Conservation (phyloP, 2,329 filamentous ascomycete species). For the Beauveria sp. region DNA sequence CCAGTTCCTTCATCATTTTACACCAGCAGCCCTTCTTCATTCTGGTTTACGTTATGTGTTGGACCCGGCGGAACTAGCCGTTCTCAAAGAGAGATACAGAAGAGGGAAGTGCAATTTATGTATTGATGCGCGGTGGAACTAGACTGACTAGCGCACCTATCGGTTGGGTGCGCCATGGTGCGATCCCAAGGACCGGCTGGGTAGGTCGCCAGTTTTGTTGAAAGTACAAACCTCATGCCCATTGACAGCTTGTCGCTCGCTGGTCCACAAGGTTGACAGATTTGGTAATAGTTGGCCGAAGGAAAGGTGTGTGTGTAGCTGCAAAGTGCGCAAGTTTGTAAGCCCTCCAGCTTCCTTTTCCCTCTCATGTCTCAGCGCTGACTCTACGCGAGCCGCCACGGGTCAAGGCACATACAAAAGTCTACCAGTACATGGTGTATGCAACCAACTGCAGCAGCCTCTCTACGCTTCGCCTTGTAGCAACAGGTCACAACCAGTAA, state of each 20-base stretch:
- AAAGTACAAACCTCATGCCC: not conserved
- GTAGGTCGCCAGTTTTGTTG: not conserved
- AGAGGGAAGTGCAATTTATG: not conserved
- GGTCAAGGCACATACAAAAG: not conserved
- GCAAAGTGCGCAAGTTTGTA: not conserved
- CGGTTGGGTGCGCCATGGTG: not conserved
- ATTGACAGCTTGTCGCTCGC: no score
- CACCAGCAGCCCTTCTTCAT: not conserved
- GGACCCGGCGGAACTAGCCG: not conserved
- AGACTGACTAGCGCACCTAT: slow-evolving; percentile 2
- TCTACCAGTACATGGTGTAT: no score
- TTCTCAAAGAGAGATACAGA: not conserved
- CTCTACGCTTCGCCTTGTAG: not conserved
- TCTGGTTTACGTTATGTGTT: not conserved
- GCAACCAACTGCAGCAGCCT: not conserved
- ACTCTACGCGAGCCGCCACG: not conserved
- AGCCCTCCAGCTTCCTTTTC: not conserved
- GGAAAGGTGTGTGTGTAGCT: not conserved
- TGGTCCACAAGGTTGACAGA: not conserved
- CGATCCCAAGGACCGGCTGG: not conserved
- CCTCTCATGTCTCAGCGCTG: slow-evolving; percentile 1
- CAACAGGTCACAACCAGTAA: not conserved
- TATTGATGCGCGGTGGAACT: not conserved
- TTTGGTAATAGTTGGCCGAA: no score
- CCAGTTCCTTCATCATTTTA: not conserved